phyloP scores from a whole-genome alignment of 1,139 yeast species.

The Barnettozyma hawaiiensis region DNA sequence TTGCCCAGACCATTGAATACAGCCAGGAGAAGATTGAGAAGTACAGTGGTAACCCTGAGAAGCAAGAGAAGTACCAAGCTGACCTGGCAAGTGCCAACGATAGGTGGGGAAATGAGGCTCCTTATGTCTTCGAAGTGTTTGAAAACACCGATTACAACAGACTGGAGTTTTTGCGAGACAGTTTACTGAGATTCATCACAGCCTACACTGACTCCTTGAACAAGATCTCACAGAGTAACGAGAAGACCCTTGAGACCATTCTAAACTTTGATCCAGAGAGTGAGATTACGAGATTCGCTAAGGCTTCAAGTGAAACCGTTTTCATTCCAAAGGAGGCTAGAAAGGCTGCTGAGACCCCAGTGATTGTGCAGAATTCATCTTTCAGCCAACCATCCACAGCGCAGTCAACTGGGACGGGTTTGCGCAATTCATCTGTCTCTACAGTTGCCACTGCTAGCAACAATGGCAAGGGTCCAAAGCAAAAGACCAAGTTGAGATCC shows the following conservation, averaged over 20 bases:
- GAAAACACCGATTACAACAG: constrained; percentile 70
- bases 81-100: constrained; percentile 21
- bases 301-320: constrained; percentile 32
- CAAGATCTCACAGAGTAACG: constrained; percentile 48
- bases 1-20: constrained; percentile 33
- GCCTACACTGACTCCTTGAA: constrained; percentile 44
- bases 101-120: constrained; percentile 73
- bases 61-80: constrained; percentile 20
- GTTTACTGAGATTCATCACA: constrained; percentile 66
- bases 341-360: constrained; percentile 26
- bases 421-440: constrained; percentile 21
- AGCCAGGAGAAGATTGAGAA: constrained; percentile 27
- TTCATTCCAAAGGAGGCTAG: constrained; percentile 24
- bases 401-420: constrained; percentile 10
- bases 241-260: constrained; percentile 59
- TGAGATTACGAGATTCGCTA: constrained; percentile 53
- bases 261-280: constrained; percentile 54
- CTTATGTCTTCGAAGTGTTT: constrained; percentile 68
- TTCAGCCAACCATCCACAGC: constrained; percentile 7
- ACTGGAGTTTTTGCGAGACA: constrained; percentile 60
- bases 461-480: constrained; percentile 12
- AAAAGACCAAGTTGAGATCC: constrained; percentile 51
- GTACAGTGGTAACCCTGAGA: constrained; percentile 17
- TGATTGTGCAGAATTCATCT: constrained; percentile 10
- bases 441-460: constrained; percentile 18